Conservation (phyloP, 306 rosid species). For the Cucurbita argyrosperma region DNA sequence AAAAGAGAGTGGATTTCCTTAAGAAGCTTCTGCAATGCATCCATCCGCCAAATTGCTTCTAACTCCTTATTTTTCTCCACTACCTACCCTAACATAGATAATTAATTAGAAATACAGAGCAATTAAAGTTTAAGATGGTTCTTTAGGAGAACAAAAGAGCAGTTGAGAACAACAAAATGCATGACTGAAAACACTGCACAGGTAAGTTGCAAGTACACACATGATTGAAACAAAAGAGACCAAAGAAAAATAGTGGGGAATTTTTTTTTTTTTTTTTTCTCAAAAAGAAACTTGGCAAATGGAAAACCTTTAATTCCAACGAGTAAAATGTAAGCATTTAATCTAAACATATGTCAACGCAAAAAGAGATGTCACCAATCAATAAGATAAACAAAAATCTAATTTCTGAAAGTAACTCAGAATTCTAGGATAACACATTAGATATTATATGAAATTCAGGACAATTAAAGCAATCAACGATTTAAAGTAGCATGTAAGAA, state of each 20-base stretch:
- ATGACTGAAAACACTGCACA: neutral
- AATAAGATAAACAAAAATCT: neutral
- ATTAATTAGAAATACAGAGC: neutral
- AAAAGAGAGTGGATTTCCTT: conserved; percentile 81
- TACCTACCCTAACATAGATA: conserved; percentile 34
- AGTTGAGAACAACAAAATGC: neutral
- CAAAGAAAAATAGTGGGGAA: neutral
- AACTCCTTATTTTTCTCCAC: conserved; percentile 77
- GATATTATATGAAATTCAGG: neutral
- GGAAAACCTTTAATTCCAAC: neutral
- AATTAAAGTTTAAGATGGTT: neutral
- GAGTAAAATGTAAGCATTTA: neutral
- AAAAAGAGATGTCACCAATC: neutral
- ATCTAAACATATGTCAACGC: neutral
- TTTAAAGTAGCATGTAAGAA: neutral
- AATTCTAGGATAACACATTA: neutral
- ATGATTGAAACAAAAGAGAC: neutral
- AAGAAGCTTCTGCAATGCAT: conserved; percentile 69
- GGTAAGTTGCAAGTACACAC: neutral
- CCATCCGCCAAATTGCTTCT: conserved; percentile 68
- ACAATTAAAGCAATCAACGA: neutral
- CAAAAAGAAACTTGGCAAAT: neutral
- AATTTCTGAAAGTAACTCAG: neutral
- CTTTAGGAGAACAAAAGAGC: neutral
- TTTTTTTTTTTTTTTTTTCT: neutral